Evolutionary conservation across 352 stramenopile species (phyloP).

Genomic region (Phytophthora foliorum): DNA sequence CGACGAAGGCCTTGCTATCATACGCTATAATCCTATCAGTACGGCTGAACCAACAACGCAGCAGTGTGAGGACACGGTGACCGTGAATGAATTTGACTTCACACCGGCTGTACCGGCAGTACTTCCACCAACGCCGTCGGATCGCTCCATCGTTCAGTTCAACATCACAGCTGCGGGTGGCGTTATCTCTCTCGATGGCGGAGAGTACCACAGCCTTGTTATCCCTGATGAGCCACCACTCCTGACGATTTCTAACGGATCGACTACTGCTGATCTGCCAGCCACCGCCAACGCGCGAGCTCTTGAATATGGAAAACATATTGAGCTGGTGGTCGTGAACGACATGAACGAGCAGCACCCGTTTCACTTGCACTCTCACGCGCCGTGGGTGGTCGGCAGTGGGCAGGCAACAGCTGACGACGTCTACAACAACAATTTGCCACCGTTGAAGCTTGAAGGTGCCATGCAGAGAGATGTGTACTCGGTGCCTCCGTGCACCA

Average conservation of each 20-base stretch:
- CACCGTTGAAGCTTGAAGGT: constrained; percentile 25
- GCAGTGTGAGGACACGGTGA: constrained; percentile 18
- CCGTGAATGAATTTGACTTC: constrained; percentile 39
- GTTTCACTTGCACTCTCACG: constrained; percentile 45
- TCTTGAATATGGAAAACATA: constrained; percentile 32
- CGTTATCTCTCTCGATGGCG: constrained; percentile 35
- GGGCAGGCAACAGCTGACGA: constrained; percentile 25
- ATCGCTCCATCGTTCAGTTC: constrained; percentile 42
- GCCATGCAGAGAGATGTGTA: constrained; percentile 34
- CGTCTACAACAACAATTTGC: constrained; percentile 19
- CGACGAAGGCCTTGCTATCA: constrained; percentile 33
- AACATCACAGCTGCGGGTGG: constrained; percentile 20
- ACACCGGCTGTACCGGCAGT: background rate
- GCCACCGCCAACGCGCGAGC: constrained; percentile 20
- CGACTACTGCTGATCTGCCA: constrained; percentile 21
- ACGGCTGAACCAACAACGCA: constrained; percentile 25
- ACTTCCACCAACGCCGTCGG: constrained; percentile 16
- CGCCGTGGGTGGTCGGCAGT: constrained; percentile 34
- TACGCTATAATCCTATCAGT: constrained; percentile 24
- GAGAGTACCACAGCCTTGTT: constrained; percentile 26
- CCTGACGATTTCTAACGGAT: constrained; percentile 24
- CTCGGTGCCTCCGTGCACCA: constrained; percentile 28
- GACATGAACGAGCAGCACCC: constrained; percentile 38
- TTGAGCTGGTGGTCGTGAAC: constrained; percentile 42
- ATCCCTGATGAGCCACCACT: constrained; percentile 31